These are phyloP conservation scores for Monosporascus sp. DNA, from an alignment of 2,329 filamentous ascomycete genomes.

Conservation along the genomic window DNA sequence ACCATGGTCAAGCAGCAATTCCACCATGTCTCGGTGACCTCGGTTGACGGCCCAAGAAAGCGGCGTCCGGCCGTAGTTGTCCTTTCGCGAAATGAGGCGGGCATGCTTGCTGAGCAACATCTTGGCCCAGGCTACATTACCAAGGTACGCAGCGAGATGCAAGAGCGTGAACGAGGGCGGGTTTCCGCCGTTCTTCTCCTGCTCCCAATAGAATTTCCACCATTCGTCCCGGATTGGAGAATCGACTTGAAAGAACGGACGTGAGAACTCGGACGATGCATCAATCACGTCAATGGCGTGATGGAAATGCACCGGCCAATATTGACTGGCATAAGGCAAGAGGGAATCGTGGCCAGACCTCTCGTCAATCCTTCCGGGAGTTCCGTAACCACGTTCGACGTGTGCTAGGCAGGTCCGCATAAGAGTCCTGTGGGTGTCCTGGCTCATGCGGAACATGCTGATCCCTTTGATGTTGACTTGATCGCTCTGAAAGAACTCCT, in stretches of 20 bases:
- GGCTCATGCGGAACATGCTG: slow-evolving; percentile 18
- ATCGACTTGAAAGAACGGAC: slow-evolving; percentile 17
- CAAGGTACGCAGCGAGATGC: slow-evolving; percentile 20
- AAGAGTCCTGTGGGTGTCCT: slow-evolving; percentile 13
- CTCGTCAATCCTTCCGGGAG: slow-evolving; percentile 8
- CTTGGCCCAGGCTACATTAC: slow-evolving; percentile 19
- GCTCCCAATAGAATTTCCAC: slow-evolving; percentile 21
- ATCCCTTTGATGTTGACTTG: slow-evolving; percentile 20
- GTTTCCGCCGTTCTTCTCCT: slow-evolving; percentile 17
- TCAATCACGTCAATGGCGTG: slow-evolving; percentile 13
- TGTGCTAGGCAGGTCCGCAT: slow-evolving; percentile 18
- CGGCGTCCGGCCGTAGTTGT: too few relatives aligned
- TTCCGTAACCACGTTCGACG: slow-evolving; percentile 2
- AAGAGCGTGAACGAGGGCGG: slow-evolving; percentile 21
- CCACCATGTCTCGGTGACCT: too few relatives aligned
- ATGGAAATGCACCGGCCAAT: slow-evolving; percentile 19
- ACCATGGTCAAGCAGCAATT: too few relatives aligned
- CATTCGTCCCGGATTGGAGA: slow-evolving; percentile 17
- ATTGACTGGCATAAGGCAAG: slow-evolving; percentile 16
- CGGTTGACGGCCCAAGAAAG: too few relatives aligned
- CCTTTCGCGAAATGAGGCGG: slow-evolving; percentile 8
- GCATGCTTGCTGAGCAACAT: slow-evolving; percentile 14
- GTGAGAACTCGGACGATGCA: slow-evolving; percentile 18
- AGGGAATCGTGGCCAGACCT: slow-evolving; percentile 6
- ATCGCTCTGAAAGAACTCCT: slow-evolving; percentile 18